phyloP scores from a whole-genome alignment of 257 asterid species.

The Nicotiana obtusifolia region DNA sequence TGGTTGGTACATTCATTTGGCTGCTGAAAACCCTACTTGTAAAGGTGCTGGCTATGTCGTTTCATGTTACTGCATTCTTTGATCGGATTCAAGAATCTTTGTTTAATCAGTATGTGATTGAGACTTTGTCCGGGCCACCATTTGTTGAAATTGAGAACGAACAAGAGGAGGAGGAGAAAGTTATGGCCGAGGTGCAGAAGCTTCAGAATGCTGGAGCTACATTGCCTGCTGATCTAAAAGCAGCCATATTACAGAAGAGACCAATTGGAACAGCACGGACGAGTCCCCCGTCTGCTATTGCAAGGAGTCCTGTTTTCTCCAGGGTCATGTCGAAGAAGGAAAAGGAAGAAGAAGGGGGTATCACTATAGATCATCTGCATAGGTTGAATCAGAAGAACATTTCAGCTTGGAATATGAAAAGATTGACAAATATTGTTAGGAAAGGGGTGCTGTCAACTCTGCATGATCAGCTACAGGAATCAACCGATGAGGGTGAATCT shows the following conservation, averaged over 20 bases:
- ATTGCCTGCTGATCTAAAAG: slow-evolving; percentile 57
- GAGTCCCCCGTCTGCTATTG: slow-evolving; percentile 33
- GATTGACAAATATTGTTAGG: slow-evolving; percentile 57
- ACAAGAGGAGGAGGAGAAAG: slow-evolving; percentile 65
- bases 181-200: slow-evolving; percentile 57
- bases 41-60: slow-evolving; percentile 73
- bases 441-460: slow-evolving; percentile 59
- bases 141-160: slow-evolving; percentile 50
- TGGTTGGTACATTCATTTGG: slow-evolving; percentile 76
- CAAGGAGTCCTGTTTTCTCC: slow-evolving; percentile 43
- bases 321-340: slow-evolving; percentile 41
- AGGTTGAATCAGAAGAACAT: slow-evolving; percentile 69
- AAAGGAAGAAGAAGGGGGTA: slow-evolving; percentile 35
- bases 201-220: slow-evolving; percentile 77
- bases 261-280: slow-evolving; percentile 44
- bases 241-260: slow-evolving; percentile 39
- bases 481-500: slow-evolving; percentile 52
- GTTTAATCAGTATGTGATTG: slow-evolving; percentile 70
- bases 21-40: slow-evolving; percentile 61
- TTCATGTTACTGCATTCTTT: slow-evolving; percentile 72
- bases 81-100: slow-evolving; percentile 71
- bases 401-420: slow-evolving; percentile 94
- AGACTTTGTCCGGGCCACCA: slow-evolving; percentile 62
- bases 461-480: slow-evolving; percentile 56
- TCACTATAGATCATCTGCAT: slow-evolving; percentile 61